Conservation (phyloP, 257 asterid genomes). For the Petunia axillaris region DNA sequence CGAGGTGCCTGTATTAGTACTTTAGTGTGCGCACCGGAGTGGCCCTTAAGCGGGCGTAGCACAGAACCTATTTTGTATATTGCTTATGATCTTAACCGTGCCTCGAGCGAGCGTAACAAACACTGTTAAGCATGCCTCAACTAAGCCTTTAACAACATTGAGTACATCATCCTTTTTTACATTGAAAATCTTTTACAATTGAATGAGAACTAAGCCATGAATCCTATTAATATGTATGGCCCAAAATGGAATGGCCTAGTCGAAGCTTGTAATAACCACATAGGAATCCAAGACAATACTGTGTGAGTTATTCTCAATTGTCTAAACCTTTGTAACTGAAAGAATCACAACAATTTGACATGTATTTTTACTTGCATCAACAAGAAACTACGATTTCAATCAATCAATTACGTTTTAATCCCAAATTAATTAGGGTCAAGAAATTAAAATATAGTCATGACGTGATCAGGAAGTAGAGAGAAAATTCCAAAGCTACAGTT, state of each 20-base stretch:
- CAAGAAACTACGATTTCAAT: background rate
- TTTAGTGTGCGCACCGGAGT: background rate
- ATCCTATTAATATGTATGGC: background rate
- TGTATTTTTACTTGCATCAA: constrained; percentile 1
- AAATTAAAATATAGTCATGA: background rate
- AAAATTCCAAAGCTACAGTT: background rate
- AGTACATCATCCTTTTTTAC: background rate
- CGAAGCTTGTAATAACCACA: background rate
- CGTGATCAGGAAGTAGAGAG: background rate
- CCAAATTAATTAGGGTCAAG: too few relatives aligned
- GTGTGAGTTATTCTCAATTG: background rate
- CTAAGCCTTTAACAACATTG: constrained; percentile 2
- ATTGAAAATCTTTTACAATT: background rate
- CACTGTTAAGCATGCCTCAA: background rate
- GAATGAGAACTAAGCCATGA: background rate
- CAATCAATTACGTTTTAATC: constrained; percentile 2
- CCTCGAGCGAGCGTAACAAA: background rate
- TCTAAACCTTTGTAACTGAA: background rate
- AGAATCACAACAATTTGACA: background rate
- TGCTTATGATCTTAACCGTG: background rate
- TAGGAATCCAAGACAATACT: background rate
- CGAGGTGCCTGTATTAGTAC: background rate
- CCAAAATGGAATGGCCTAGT: background rate
- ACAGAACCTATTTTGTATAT: background rate
- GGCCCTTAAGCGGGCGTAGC: background rate